These are phyloP conservation scores for Coprinellus micaceus DNA, from an alignment of 768 basidiomycete species.

Conservation along the genomic window DNA sequence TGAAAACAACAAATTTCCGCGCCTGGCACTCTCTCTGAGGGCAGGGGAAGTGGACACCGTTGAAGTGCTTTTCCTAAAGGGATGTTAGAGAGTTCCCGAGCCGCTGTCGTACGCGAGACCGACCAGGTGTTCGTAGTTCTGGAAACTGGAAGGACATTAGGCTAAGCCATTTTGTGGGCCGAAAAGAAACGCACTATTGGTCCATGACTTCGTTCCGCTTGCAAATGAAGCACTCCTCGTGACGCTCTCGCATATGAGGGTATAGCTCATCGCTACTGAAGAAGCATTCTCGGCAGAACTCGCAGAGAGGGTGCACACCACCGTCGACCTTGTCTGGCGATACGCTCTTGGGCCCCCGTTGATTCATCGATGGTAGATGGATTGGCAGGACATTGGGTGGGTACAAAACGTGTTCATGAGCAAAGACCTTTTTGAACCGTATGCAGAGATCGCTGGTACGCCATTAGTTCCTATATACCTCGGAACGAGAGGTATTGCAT, in stretches of 20 bases:
- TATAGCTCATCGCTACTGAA: conserved; percentile 94
- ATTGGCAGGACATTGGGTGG: conserved; percentile 52
- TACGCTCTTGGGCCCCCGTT: conserved; percentile 31
- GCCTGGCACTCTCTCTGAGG: conserved; percentile 67
- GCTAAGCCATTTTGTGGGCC: background rate
- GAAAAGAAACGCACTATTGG: conserved; percentile 67
- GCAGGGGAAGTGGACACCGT: conserved; percentile 75
- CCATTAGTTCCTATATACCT: background rate
- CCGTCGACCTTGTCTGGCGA: conserved; percentile 62
- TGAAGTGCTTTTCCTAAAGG: conserved; percentile 73
- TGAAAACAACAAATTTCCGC: conserved; percentile 94
- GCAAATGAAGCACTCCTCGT: conserved; percentile 97
- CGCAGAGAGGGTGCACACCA: conserved; percentile 74
- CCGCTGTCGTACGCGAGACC: conserved; percentile 15
- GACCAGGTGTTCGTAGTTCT: conserved; percentile 74
- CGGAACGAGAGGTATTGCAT: conserved; percentile 19
- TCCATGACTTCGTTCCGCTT: conserved; percentile 75
- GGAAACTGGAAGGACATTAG: conserved; percentile 50
- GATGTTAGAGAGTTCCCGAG: conserved; percentile 4
- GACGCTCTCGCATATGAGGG: conserved; percentile 85
- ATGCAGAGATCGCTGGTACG: conserved; percentile 76
- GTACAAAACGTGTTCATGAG: conserved; percentile 91
- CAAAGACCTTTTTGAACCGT: conserved; percentile 87
- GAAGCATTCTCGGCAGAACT: conserved; percentile 91
- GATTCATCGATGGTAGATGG: conserved; percentile 74